Conservation (phyloP, 2,329 filamentous ascomycete genomes). For the Kalmusia sp. region DNA sequence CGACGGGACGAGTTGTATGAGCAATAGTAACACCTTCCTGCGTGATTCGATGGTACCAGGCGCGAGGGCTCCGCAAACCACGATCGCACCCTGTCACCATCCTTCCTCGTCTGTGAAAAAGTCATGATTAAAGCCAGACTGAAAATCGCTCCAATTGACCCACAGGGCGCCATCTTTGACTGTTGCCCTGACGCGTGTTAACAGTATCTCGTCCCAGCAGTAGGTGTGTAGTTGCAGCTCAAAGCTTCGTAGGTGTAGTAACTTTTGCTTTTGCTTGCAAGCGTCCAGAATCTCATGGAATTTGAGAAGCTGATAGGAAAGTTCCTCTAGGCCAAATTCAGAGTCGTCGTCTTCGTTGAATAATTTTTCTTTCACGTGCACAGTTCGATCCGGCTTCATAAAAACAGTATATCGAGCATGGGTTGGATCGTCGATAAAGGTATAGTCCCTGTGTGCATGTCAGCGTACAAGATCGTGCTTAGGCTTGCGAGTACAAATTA, state of each 20-base stretch:
- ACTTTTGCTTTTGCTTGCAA: background rate
- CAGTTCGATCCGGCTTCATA: too few species aligned
- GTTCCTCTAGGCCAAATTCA: background rate
- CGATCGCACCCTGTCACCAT: too few species aligned
- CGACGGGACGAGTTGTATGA: too few species aligned
- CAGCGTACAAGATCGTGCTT: background rate
- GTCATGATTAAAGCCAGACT: too few species aligned
- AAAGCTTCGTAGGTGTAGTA: constrained; percentile 12
- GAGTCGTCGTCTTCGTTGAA: background rate
- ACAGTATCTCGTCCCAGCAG: background rate
- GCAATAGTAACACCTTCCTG: too few species aligned
- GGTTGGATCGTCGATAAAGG: background rate
- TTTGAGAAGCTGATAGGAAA: constrained; percentile 3
- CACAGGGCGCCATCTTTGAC: constrained; percentile 10
- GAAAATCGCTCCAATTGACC: constrained; percentile 12
- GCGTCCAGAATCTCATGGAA: constrained; percentile 12
- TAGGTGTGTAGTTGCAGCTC: constrained; percentile 13
- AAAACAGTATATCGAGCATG: background rate
- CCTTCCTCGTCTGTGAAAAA: too few species aligned
- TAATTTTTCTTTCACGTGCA: too few species aligned
- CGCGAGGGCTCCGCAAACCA: too few species aligned
- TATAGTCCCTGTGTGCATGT: background rate
- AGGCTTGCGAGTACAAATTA: background rate
- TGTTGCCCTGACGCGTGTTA: constrained; percentile 5
- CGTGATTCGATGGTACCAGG: too few species aligned